phyloP scores from a whole-genome alignment of 805 yeast genomes.

The Yarrowia sp. region DNA sequence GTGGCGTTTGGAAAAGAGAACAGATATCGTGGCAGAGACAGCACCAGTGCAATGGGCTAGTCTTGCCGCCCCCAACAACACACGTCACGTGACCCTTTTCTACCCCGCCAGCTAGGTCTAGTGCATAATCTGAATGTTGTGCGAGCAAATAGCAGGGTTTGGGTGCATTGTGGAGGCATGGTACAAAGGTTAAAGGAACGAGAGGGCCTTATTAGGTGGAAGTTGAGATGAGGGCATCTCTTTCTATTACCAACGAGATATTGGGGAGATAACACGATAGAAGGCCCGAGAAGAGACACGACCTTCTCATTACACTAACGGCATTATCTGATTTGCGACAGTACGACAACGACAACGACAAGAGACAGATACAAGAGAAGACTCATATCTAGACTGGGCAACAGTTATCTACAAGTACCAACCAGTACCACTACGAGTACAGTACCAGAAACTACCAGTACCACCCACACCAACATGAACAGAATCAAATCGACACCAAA shows the following conservation, averaged over 20 bases:
- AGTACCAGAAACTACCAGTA: too few species aligned
- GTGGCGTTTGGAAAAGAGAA: neutral
- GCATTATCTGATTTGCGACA: too few species aligned
- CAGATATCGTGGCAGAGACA: too few species aligned
- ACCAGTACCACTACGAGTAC: too few species aligned
- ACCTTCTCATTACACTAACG: too few species aligned
- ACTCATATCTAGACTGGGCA: too few species aligned
- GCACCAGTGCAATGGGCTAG: too few species aligned
- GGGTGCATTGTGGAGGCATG: neutral
- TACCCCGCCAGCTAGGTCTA: neutral
- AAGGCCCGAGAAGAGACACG: too few species aligned
- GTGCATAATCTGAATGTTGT: slow-evolving; percentile 16
- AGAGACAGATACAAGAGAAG: neutral
- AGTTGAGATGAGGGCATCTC: neutral
- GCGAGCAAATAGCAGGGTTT: slow-evolving; percentile 24
- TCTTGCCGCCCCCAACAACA: neutral
- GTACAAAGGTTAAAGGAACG: neutral
- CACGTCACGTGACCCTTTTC: neutral
- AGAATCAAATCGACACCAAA: neutral
- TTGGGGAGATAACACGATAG: too few species aligned
- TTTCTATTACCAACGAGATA: neutral
- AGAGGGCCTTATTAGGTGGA: neutral
- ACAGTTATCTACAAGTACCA: too few species aligned
- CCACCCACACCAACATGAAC: too few species aligned
- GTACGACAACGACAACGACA: neutral